These are phyloP conservation scores for Monoraphidium neglectum DNA, from an alignment of 139 green algal species.

Conservation along the genomic window DNA sequence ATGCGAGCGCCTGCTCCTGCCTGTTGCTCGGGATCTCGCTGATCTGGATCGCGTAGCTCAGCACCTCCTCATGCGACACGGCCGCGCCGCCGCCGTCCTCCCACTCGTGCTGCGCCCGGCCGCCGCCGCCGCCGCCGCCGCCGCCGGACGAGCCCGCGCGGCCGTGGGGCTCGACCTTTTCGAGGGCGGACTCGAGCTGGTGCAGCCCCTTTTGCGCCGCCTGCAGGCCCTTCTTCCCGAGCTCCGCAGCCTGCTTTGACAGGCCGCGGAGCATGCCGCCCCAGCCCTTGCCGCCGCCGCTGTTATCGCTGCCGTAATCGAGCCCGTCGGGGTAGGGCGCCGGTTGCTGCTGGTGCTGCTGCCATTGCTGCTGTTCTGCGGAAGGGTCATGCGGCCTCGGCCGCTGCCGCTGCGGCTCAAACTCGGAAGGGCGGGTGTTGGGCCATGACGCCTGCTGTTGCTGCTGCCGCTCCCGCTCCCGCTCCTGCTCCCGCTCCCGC, in stretches of 20 bases:
- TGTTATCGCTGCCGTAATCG: neutral
- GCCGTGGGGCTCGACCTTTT: no score
- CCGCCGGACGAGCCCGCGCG: neutral
- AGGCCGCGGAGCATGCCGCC: constrained; percentile 17
- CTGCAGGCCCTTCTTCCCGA: constrained; percentile 43
- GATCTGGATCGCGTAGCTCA: constrained; percentile 29
- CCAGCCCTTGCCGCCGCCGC: constrained; percentile 10
- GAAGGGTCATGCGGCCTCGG: neutral
- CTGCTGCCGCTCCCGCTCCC: no score
- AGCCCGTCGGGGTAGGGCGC: neutral
- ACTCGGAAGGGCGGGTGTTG: neutral
- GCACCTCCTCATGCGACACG: neutral
- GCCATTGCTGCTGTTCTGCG: neutral
- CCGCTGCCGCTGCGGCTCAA: constrained; percentile 6
- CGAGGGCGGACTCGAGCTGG: constrained; percentile 40
- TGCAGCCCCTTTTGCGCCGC: constrained; percentile 37
- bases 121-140: neutral
- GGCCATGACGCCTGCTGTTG: neutral
- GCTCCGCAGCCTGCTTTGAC: constrained; percentile 12
- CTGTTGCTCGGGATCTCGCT: constrained; percentile 24
- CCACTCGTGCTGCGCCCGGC: neutral
- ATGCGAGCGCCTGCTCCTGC: constrained; percentile 18
- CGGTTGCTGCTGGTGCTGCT: constrained; percentile 13
- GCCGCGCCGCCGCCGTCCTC: neutral
- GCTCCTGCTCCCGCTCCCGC: no score